phyloP scores from a whole-genome alignment of 108 stramenopile species.

The Nitzschia sp. region DNA sequence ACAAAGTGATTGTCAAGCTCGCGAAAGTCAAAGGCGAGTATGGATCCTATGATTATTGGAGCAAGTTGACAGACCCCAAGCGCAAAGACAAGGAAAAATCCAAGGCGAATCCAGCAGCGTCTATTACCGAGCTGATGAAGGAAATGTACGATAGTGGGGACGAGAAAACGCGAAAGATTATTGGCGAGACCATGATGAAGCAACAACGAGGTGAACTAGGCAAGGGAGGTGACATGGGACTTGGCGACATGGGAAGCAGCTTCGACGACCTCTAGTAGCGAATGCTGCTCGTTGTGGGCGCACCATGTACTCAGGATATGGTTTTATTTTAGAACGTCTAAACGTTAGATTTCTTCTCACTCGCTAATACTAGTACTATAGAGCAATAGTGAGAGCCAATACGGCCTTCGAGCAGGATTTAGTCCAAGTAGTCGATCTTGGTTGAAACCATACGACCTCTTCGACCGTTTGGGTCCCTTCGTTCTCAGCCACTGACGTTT shows the following conservation, averaged over 20 bases:
- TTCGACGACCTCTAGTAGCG: not conserved
- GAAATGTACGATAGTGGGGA: conserved; percentile 97
- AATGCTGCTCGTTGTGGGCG: not conserved
- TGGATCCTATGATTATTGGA: conserved; percentile 87
- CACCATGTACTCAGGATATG: not conserved
- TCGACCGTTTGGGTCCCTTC: no score
- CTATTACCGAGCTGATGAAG: conserved; percentile 97
- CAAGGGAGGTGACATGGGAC: conserved; percentile 21
- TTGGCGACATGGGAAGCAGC: not conserved
- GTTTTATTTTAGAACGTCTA: no score
- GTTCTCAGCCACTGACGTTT: no score
- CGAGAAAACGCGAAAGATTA: conserved; percentile 94
- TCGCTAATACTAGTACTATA: no score
- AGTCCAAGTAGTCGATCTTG: no score
- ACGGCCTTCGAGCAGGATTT: no score
- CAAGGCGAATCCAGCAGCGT: conserved; percentile 63
- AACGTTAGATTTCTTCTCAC: no score
- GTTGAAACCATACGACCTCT: no score
- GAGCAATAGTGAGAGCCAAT: no score
- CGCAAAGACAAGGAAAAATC: conserved; percentile 35
- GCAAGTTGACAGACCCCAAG: conserved; percentile 82
- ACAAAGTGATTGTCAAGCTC: conserved; percentile 91
- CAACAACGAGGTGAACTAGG: conserved; percentile 78
- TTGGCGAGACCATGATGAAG: conserved; percentile 95
- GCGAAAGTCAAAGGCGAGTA: conserved; percentile 89